Evolutionary conservation across 2,329 filamentous ascomycete species (phyloP).

Genomic region (Fusarium keratoplasticum): DNA sequence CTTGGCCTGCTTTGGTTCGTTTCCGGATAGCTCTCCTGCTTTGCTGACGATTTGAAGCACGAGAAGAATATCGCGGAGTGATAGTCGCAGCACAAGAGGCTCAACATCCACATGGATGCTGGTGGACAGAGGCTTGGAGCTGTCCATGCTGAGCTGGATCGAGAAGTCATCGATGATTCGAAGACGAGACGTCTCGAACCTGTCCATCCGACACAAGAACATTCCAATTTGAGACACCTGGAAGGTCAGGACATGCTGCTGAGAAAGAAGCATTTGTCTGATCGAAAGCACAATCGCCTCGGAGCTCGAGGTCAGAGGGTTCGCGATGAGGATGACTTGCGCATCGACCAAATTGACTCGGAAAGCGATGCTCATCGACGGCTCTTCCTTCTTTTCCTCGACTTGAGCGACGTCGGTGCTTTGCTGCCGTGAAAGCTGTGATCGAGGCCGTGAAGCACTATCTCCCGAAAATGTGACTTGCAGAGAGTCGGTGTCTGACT

Average conservation of each 20-base stretch:
- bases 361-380: conserved; percentile 81
- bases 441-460: conserved; percentile 47
- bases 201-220: conserved; percentile 99
- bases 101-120: conserved; percentile 91
- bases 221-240: conserved; percentile 96
- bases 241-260: conserved; percentile 93
- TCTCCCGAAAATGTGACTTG: conserved; percentile 57
- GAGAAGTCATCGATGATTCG: conserved; percentile 98
- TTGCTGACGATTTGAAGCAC: conserved; percentile 92
- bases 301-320: conserved; percentile 87
- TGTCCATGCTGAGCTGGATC: conserved; percentile 88
- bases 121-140: conserved; percentile 69
- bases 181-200: conserved; percentile 88
- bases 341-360: conserved; percentile 95
- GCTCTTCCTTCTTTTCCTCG: conserved; percentile 35
- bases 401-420: conserved; percentile 33
- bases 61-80: conserved; percentile 92
- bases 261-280: conserved; percentile 91
- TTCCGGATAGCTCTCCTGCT: conserved; percentile 86
- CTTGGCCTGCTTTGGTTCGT: conserved; percentile 61
- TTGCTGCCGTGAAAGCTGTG: conserved; percentile 44
- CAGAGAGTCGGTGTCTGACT: conserved; percentile 70
- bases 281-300: conserved; percentile 96
- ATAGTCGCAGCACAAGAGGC: conserved; percentile 89
- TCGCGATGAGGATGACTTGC: conserved; percentile 95